A percentile compares a stretch with the other conserved stretches of the same genome.
Conservation (phyloP, 169 alveolate species). For the Fabrea salina region DNA sequence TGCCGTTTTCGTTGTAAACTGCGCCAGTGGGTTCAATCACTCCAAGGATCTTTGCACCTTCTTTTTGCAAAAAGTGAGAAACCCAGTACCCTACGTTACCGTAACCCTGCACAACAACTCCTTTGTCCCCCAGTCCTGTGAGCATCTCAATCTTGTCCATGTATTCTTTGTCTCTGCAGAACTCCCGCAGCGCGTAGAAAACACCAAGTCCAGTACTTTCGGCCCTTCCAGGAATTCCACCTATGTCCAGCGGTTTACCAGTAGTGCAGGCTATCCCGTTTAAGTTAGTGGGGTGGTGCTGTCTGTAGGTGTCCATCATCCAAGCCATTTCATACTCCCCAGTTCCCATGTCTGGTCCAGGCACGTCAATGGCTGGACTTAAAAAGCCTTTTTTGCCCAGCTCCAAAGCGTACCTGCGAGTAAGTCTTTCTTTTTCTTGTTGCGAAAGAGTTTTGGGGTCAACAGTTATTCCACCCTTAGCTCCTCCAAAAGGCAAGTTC, state of each 20-base stretch:
- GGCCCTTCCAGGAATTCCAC: conserved; percentile 70
- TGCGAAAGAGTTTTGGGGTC: conserved; percentile 59
- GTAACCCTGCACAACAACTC: conserved; percentile 58
- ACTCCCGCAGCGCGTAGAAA: conserved; percentile 52
- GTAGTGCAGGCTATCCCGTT: conserved; percentile 67
- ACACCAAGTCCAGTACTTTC: conserved; percentile 72
- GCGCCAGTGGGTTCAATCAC: conserved; percentile 56
- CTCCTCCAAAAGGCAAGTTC: conserved; percentile 77
- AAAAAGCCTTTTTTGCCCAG: conserved; percentile 64
- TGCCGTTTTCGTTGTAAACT: conserved; percentile 54
- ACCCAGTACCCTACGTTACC: conserved; percentile 73
- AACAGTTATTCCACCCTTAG: conserved; percentile 77
- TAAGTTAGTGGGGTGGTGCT: conserved; percentile 57
- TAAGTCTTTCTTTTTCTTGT: conserved; percentile 64
- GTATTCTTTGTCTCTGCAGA: conserved; percentile 40
- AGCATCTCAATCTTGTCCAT: conserved; percentile 36
- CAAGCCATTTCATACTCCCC: conserved; percentile 66
- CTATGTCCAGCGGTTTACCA: conserved; percentile 61
- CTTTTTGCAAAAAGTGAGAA: conserved; percentile 44
- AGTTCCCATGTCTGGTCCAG: conserved; percentile 75
- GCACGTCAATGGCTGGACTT: conserved; percentile 64
- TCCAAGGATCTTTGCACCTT: conserved; percentile 57
- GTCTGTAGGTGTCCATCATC: conserved; percentile 64
- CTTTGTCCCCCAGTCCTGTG: conserved; percentile 56
- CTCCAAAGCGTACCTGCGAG: conserved; percentile 73